Base-by-base conservation (phyloP, 768 basidiomycete species). In the Lactarius vividus region DNA sequence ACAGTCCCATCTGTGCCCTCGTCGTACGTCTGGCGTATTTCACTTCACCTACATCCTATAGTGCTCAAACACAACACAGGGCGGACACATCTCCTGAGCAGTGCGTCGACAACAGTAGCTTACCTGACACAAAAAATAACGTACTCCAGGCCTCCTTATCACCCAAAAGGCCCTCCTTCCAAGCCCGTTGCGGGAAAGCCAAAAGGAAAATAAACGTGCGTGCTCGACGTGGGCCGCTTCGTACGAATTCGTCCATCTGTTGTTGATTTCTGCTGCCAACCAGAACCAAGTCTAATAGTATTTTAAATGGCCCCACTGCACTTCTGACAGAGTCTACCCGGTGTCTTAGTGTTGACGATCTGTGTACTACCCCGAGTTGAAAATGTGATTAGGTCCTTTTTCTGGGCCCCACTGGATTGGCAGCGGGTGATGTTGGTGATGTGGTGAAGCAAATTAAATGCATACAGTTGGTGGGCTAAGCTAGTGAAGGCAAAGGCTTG, bases 131-230 rank as follows among this genome's bases (percentile, higher is more conserved):
- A 26, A 26, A 26, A 26, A 52, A 11, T 26, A 4, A 5, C 40
- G 53, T 29, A 20, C 31, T 59, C 26, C 4, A 66, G 65, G 13
- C 23, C 56, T 26, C 5, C 35, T n/a, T 66, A 54, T 35, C 61
- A 57, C 20, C 65, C 65, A 1, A 66, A 62, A 10, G 65, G 65
- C 16, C 65, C 65, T 0, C 56, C 49, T 5, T 42, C 56, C 1
- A 52, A 23, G n/a, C 65, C 65, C 1, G 56, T 31, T 13, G 7
- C 0, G 40, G 56, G 61, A 10, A 33, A 20, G 1, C 44, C 60
- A 37, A 37, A 37, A 37, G 35, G 35, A 37, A 37, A 37, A 2
- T 46, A 46, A 46, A 23, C 13, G 11, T 52, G 49, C 23, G 11
- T 49, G n/a, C 11, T 49, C 23, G 4, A 13, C 7, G 5, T 11